Evolutionary conservation across 2,329 filamentous ascomycete genomes (phyloP), one percentile per base, ranked within the genome.

Genomic region (Rutstroemia sp.): DNA sequence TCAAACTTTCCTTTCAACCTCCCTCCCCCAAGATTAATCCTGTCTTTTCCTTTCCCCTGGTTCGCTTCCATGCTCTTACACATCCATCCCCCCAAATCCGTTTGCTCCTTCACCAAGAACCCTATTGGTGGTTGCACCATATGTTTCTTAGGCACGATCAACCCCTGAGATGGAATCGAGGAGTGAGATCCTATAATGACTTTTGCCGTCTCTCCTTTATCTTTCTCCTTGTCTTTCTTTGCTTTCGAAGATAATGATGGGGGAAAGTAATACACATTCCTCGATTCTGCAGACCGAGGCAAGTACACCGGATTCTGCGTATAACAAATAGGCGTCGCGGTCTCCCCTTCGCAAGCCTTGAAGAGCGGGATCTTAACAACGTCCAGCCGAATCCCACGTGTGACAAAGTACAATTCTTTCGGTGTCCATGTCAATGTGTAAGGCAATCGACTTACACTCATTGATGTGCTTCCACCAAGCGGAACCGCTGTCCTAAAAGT

Each of bases 1-100:
- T 49, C 52, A 49, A 48, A 55, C 14, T 49, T 48, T 2, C 52
- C 52, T 30, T 48, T n/a, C 36, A 55, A 36, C 21, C 45, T 55
- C 10, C 38, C 45, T 21, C 44, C 44, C 17, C 42, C 30, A 6
- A 46, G 21, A 34, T 49, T 44, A 17, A 55, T 8, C 23, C 36
- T 55, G 5, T 47, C 17, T 19, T 44, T 34, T n/a, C 34, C 38
- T 21, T 44, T 30, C 21, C 27, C 30, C 36, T 17, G n/a, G 12
- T 21, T 27, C 2, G 17, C 2, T 23, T 30, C 30, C 27, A 54
- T 2, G 17, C 7, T 45, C 6, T 40, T 48, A 10, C 51, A 48
- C 14, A 36, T 48, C 52, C 45, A 49, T 2, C 46, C n/a, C 7
- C 52, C 52, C 19, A 54, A 45, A 34, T 54, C 52, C 7, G 17